Base-by-base conservation (phyloP, 140 eudicot species). In the Ambrosia hybrid region DNA sequence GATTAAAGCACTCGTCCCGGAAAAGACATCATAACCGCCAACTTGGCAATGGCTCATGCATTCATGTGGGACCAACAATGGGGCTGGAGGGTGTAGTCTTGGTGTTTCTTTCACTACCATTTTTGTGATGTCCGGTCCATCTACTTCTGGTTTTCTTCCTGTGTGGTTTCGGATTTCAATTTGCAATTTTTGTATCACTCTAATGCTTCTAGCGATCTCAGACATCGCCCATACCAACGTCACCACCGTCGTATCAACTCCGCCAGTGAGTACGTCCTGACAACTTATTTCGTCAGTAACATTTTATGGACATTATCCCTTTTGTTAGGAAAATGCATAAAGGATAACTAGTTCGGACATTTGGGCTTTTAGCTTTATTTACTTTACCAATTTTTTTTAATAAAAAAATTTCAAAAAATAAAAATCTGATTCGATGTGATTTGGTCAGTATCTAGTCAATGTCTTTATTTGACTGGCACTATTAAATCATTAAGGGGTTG, bases 51-150 rank as follows among this genome's bases (percentile, higher is more conserved):
- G 70, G 55, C 75, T 58, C 64, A 68, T 5, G 64, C 57, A 14
- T 76, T 76, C 70, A 16, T 68, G 80, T 2, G 75, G 75, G 36
- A 76, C 16, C 48, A 76, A 36, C 4, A 76, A 37, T 0, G 70
- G 64, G 1, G 65, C 75, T 1, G 75, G 65, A 0, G 75, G 15
- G 70, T 76, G 80, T 8, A 76, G 11, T 68, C 75, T 12, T 36
- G 68, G 30, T 4, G 70, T 76, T 58, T 75, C 80, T 45, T 75
- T 75, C 14, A 75, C 80, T 34, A 75, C 80, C 80, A 67, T 67
- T 67, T 76, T 68, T 10, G 70, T 6, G 2, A 36, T 34, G 36
- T 76, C 74, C 0, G 5, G 0, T 10, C 13, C 61, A 7, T 58
- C 8, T 12, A 48, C 33, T 4, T 49, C 56, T 9, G 7, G 37